Evolutionary conservation across 345 rosid species (phyloP).

Genomic region (Gossypium raimondii): DNA sequence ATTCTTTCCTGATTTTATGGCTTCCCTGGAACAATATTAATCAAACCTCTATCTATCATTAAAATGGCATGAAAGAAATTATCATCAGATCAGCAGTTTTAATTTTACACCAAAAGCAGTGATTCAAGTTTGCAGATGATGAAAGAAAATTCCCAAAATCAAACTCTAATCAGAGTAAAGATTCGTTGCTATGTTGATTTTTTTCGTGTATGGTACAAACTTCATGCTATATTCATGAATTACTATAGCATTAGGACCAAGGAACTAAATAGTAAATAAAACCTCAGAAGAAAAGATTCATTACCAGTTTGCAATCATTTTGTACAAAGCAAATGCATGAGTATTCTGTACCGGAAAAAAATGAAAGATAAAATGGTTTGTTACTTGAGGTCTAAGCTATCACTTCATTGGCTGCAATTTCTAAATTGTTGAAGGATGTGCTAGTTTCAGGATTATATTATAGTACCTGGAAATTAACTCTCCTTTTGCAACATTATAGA

Average conservation of each 20-base stretch:
- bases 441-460: not conserved
- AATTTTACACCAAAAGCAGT: not conserved
- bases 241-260: not conserved
- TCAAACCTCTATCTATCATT: not conserved
- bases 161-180: not conserved
- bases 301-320: not conserved
- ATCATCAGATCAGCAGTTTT: not conserved
- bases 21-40: no score
- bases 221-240: not conserved
- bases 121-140: not conserved
- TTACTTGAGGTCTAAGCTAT: no score
- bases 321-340: not conserved
- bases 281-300: not conserved
- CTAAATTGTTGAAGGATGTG: not conserved
- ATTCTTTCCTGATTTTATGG: no score
- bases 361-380: no score
- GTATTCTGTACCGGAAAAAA: not conserved
- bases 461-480: conserved; percentile 9
- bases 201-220: not conserved
- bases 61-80: not conserved
- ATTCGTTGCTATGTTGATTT: not conserved
- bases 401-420: no score
- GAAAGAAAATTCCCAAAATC: not conserved
- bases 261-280: not conserved
- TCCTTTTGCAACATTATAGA: not conserved